These are phyloP conservation scores for Syzygium oleosum DNA, from an alignment of 345 rosid species.

Conservation along the genomic window DNA sequence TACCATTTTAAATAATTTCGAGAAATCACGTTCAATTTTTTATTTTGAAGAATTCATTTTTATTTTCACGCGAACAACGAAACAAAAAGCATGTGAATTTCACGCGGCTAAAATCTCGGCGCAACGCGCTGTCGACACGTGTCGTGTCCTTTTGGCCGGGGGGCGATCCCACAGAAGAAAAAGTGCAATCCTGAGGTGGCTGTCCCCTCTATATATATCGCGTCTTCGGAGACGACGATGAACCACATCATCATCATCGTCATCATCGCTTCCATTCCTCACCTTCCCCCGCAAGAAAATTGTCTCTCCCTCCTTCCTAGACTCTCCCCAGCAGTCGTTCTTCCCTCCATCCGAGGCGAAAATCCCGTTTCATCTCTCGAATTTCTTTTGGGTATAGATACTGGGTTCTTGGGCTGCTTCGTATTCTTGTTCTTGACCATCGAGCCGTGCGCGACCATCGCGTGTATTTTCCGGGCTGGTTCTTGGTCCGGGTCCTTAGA, in stretches of 20 bases:
- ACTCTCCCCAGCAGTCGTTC: background rate
- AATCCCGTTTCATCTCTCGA: background rate
- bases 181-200: background rate
- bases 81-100: background rate
- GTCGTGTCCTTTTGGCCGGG: background rate
- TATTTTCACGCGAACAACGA: background rate
- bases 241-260: background rate
- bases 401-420: background rate
- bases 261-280: background rate
- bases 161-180: background rate
- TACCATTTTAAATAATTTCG: background rate
- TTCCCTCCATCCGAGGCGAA: background rate
- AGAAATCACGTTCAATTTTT: background rate
- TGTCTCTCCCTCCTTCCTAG: background rate
- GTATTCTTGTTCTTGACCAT: background rate
- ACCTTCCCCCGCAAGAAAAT: accelerated
- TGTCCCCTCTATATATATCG: background rate
- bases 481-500: background rate
- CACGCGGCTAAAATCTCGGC: background rate
- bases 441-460: background rate
- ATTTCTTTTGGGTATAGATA: background rate
- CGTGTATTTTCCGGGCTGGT: background rate
- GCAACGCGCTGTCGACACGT: background rate
- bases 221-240: background rate
- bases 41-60: background rate